Evolutionary conservation across 768 basidiomycete genomes (phyloP).

Genomic region (Pleurotus sapidus): DNA sequence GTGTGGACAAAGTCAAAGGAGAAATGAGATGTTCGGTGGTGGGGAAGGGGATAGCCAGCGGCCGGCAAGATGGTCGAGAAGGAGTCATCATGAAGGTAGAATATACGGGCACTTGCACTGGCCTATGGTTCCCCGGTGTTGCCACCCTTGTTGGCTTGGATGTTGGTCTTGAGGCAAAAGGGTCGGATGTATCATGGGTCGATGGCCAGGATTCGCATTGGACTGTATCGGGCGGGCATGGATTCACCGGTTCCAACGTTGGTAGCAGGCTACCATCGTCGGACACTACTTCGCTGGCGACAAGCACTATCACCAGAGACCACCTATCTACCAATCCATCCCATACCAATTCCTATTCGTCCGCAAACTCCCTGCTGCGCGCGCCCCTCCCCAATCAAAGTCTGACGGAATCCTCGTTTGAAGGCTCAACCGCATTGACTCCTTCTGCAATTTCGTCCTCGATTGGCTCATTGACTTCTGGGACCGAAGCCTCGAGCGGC

Average conservation of each 20-base stretch:
- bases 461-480: slow-evolving; percentile 44
- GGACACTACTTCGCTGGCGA: slow-evolving; percentile 17
- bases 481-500: slow-evolving; percentile 2
- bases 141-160: slow-evolving; percentile 81
- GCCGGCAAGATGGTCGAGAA: slow-evolving; percentile 35
- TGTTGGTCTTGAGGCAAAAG: slow-evolving; percentile 63
- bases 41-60: slow-evolving; percentile 37
- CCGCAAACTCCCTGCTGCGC: slow-evolving; percentile 66
- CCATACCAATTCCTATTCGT: slow-evolving; percentile 40
- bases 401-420: slow-evolving; percentile 75
- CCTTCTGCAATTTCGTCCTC: slow-evolving; percentile 39
- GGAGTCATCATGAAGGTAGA: slow-evolving; percentile 65
- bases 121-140: slow-evolving; percentile 81
- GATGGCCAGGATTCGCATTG: slow-evolving; percentile 49
- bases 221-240: slow-evolving; percentile 59
- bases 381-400: slow-evolving; percentile 68
- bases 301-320: slow-evolving; percentile 10
- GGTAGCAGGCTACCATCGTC: slow-evolving; percentile 30
- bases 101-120: slow-evolving; percentile 72
- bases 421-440: slow-evolving; percentile 40
- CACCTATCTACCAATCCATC: slow-evolving; percentile 15
- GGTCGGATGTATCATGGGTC: slow-evolving; percentile 69
- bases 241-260: slow-evolving; percentile 71
- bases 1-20: slow-evolving; percentile 64
- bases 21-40: slow-evolving; percentile 63